Base-by-base conservation (phyloP, 2,329 filamentous ascomycete genomes). In the Alternaria sp. region DNA sequence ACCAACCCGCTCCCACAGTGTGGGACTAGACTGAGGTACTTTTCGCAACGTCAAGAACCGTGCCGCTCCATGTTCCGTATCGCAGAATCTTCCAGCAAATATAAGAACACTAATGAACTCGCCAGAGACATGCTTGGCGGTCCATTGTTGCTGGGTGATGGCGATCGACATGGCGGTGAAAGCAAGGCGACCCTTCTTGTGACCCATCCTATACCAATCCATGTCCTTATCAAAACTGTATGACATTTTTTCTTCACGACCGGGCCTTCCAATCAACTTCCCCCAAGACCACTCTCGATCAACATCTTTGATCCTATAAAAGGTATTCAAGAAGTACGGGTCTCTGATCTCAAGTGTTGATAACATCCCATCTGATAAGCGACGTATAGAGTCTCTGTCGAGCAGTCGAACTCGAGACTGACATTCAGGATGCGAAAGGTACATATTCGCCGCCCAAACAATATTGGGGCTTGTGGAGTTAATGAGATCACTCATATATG, bases 51-150 rank as follows among this genome's bases (percentile, higher is more conserved):
- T 65, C 30, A 65, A 20, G 25, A 63, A 65, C 18, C 54, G 45
- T n/a, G 60, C 60, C 12, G 53, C 40, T 2, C 63, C 63, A 34
- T 65, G 60, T 32, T 59, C 32, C 10, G n/a, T 52, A 32, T 40
- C 28, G 4, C 50, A 38, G 41, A 60, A 59, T 49, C 34, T 55
- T 7, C 57, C 60, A 7, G 53, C 50, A 49, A 65, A 65, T 28
- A 65, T 14, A 18, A 65, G 32, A 28, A 63, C 57, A 52, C 60
- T 63, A 11, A 63, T 54, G 12, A 65, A 25, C 22, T 65, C 63
- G 16, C 60, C 53, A 8, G 43, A 45, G 11, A 14, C 52, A 40
- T 65, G 63, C 40, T 52, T 55, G 16, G 36, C 28, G 5, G 60
- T 60, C 60, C 60, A 63, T 34, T 65, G 34, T n/a, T 44, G 32